Base-by-base conservation (phyloP, 225 moss, liverwort and hornwort genomes). In the Climacium dendroides region DNA sequence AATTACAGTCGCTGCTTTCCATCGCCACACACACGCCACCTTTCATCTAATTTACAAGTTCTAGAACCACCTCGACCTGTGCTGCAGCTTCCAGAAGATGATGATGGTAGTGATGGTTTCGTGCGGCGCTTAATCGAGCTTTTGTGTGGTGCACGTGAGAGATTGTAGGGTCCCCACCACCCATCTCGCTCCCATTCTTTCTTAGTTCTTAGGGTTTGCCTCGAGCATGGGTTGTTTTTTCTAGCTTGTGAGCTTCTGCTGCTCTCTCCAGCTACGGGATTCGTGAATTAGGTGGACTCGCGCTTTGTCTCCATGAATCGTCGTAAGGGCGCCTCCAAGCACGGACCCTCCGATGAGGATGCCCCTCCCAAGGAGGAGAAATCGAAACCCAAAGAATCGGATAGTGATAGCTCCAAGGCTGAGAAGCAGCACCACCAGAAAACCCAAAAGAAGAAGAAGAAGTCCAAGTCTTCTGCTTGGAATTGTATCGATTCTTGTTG, bases 401-500 rank as follows among this genome's bases (percentile, higher is more conserved):
- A 92, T 67, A 91, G 88, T 61, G 90, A 91, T 19, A 75, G 74
- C 52, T 86, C 82, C 45, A 88, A 87, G 85, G 13, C 74, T 4
- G 90, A 89, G 78, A 88, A 94, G 87, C 88, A 86, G 76, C 89
- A 73, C 11, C 75, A 48, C 23, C 90, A 86, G 83, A 83, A 91
- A 47, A 26, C 58, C 4, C 89, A 89, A 84, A 90, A 89, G 85
- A 90, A 92, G 88, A 90, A 92, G 87, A 92, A 90, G 85, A 92
- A 91, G 64, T 71, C 83, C 15, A 92, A 92, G 73, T 37, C 34
- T 15, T 32, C 91, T 54, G 83, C 45, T 34, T 99, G 98, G 98
- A 90, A 93, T 32, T 99, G 98, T 76, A 78, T 99, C 61, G 98
- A 99, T 78, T 94, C 88, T 57, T 99, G 98, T 53, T 97, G 97